Evolutionary conservation across 208 protist genomes (phyloP).

Genomic region (Acanthamoeba royreba): DNA sequence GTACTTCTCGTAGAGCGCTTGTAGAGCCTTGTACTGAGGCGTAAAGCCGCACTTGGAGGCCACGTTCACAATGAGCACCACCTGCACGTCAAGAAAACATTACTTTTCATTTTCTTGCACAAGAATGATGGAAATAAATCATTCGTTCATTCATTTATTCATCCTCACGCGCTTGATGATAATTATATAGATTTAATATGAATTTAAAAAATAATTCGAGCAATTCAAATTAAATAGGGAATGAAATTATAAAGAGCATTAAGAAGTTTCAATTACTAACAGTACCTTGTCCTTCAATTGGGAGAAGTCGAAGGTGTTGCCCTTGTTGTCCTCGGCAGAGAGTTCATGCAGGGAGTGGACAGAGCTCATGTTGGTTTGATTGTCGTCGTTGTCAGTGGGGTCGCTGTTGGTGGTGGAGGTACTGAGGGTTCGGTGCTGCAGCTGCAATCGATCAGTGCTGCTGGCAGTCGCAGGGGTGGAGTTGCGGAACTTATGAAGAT

Average conservation of each 20-base stretch:
- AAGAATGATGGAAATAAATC: background rate
- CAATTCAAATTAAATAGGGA: background rate
- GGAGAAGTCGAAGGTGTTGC: background rate
- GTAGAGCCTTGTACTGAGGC: conserved; percentile 40
- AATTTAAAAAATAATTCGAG: too few species aligned
- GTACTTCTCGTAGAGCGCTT: conserved; percentile 46
- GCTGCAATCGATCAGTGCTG: background rate
- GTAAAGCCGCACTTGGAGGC: conserved; percentile 55
- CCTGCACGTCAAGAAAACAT: background rate
- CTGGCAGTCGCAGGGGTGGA: background rate
- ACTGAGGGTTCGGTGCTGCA: background rate
- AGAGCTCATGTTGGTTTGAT: background rate
- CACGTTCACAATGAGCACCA: conserved; percentile 49
- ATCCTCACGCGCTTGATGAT: too few species aligned
- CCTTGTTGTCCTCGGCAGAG: conserved; percentile 29
- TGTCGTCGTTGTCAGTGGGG: background rate
- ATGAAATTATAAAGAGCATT: background rate
- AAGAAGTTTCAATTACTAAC: background rate
- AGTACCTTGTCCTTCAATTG: conserved; percentile 16
- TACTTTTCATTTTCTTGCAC: background rate
- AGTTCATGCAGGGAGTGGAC: conserved; percentile 20
- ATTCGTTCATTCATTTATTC: background rate
- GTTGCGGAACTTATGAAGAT: too few species aligned
- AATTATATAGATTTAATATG: too few species aligned
- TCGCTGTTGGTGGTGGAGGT: background rate